Evolutionary conservation across 257 asterid species (phyloP).

Genomic region (Schizonepeta tenuifolia): DNA sequence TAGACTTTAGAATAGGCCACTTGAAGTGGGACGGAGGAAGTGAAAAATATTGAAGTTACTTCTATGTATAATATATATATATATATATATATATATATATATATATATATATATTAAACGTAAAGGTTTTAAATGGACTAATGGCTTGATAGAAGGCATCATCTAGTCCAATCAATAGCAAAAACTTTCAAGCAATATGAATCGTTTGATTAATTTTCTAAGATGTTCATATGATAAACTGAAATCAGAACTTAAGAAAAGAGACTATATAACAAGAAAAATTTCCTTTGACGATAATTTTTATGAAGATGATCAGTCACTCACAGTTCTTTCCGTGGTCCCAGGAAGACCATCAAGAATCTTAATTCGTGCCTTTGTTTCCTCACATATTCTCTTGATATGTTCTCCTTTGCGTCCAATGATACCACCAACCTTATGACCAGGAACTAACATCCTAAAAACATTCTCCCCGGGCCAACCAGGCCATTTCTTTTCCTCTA

Average conservation of each 20-base stretch:
- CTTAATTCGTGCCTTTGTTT: slow-evolving; percentile 92
- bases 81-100: too few relatives aligned
- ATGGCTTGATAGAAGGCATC: not conserved
- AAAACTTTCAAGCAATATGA: not conserved
- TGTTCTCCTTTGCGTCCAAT: slow-evolving; percentile 97
- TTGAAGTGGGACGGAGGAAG: too few relatives aligned
- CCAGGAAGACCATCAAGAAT: slow-evolving; percentile 98
- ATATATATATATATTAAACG: too few relatives aligned
- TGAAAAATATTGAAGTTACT: too few relatives aligned
- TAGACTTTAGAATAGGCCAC: too few relatives aligned
- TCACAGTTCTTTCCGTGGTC: slow-evolving; percentile 85
- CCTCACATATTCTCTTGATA: slow-evolving; percentile 85
- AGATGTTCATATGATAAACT: not conserved
- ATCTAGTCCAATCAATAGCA: not conserved
- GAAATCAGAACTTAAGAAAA: not conserved
- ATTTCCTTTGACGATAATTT: not conserved
- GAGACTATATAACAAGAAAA: not conserved
- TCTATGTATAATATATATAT: too few relatives aligned
- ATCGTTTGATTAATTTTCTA: not conserved
- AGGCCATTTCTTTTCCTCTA: slow-evolving; percentile 66
- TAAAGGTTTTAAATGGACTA: not conserved
- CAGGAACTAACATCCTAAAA: slow-evolving; percentile 87
- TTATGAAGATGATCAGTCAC: slow-evolving; percentile 37
- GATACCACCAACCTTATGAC: slow-evolving; percentile 96
- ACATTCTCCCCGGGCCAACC: slow-evolving; percentile 99